These are phyloP conservation scores for Rhodotorula paludigena DNA, from an alignment of 768 basidiomycete genomes.

Conservation along the genomic window DNA sequence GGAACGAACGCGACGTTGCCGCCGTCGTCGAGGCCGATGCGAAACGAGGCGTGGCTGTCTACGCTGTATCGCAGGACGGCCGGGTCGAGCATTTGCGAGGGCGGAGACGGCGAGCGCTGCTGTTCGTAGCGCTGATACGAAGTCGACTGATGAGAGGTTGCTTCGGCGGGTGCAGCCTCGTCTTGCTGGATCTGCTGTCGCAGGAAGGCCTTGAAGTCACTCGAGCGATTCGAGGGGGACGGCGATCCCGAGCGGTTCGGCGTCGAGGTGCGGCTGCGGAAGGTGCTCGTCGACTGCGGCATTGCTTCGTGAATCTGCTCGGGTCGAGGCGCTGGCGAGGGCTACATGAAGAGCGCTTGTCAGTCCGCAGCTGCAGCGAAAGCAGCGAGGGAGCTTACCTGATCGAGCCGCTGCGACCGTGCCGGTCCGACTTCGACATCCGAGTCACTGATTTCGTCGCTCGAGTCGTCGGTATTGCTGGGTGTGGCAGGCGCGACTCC, in stretches of 20 bases:
- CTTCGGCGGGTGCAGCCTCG: background rate
- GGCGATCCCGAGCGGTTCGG: background rate
- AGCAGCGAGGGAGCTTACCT: too few species aligned
- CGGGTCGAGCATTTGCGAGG: background rate
- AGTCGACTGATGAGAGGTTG: too few species aligned
- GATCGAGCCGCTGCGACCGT: background rate
- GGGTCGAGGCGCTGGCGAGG: too few species aligned
- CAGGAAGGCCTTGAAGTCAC: background rate
- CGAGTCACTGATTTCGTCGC: background rate
- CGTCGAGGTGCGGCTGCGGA: background rate
- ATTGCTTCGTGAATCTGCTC: background rate
- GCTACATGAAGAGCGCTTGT: too few species aligned
- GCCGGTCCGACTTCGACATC: background rate
- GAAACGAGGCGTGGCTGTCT: background rate
- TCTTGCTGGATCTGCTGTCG: background rate
- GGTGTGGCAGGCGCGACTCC: background rate
- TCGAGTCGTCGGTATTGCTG: background rate
- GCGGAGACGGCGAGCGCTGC: background rate
- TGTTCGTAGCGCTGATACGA: too few species aligned
- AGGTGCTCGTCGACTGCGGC: background rate
- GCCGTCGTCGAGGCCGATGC: constrained; percentile 3
- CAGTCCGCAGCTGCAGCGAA: background rate
- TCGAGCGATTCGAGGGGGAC: background rate
- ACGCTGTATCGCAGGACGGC: background rate
- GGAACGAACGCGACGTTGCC: constrained; percentile 8